phyloP scores from a whole-genome alignment of 1,284 basidiomycete genomes.

The Apiotrichum mycotoxinovorans region DNA sequence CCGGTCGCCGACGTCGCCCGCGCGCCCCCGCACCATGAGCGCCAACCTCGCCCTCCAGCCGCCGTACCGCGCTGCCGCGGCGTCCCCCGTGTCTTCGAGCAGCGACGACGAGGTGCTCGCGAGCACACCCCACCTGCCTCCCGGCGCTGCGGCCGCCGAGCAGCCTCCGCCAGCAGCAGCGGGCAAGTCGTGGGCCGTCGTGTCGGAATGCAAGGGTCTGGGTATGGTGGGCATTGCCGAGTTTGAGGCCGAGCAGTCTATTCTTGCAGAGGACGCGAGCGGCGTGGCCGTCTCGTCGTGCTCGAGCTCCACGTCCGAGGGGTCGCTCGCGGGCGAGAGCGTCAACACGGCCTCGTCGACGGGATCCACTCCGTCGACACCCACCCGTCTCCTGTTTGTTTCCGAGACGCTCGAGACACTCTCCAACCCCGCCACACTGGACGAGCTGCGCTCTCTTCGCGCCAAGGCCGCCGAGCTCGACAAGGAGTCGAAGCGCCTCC shows the following conservation, averaged over 20 bases:
- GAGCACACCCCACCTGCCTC: conserved; percentile 9
- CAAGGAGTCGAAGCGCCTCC: conserved; percentile 21
- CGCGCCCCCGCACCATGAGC: not conserved
- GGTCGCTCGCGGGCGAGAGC: conserved; percentile 14
- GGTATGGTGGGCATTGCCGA: conserved; percentile 22
- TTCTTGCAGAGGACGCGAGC: no score
- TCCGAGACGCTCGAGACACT: conserved; percentile 25
- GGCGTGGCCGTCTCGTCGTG: not conserved
- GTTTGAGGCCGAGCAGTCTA: conserved; percentile 9
- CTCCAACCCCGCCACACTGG: conserved; percentile 25
- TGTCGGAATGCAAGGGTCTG: conserved; percentile 16
- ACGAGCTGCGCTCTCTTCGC: conserved; percentile 25
- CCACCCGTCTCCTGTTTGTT: conserved; percentile 22
- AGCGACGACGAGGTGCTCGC: conserved; percentile 17
- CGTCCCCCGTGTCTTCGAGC: conserved; percentile 14
- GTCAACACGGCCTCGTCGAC: conserved; percentile 8
- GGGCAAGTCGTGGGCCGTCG: conserved; percentile 15
- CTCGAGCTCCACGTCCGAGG: not conserved
- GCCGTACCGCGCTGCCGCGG: conserved; percentile 5
- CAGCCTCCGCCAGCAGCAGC: not conserved
- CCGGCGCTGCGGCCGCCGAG: conserved; percentile 5
- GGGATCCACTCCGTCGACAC: conserved; percentile 4
- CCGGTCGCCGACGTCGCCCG: not conserved
- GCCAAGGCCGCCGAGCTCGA: conserved; percentile 28
- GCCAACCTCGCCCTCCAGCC: conserved; percentile 17